Base-by-base conservation (phyloP, 495 filamentous ascomycete species). In the Lasiosphaeria hispida region DNA sequence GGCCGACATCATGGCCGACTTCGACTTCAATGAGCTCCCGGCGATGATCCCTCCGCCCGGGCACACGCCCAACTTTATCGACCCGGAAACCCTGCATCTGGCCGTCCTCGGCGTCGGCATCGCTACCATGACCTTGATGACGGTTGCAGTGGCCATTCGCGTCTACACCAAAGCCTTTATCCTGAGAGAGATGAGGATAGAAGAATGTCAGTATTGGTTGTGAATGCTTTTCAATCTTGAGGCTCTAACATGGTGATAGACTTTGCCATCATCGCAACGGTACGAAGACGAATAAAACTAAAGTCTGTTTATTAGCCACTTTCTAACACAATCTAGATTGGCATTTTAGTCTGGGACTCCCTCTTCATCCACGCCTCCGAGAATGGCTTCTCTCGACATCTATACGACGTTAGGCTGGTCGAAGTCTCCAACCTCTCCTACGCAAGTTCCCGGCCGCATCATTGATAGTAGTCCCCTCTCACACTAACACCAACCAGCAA, bases 31-130 rank as follows among this genome's bases (percentile, higher is more conserved):
- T 13, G 19, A 55, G 56, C 55, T 65, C 44, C 44, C 69, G 56
- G 60, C 61, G 34, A 64, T 69, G 64, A 6, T 33, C n/a, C 66
- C 66, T 10, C 66, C 66, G n/a, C 53, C 58, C 13, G 66, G 66
- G 11, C 35, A 42, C 10, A 34, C 15, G 13, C 35, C 61, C 11
- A 64, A 69, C 40, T 67, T 67, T 45, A 58, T 49, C 39, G 33
- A 66, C 42, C 66, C 66, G 3, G 55, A 57, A 33, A 55, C 55
- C 4, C 19, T 66, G 52, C 61, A 66, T 39, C 48, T 51, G 15
- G 10, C 52, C 2, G 57, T 65, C 1, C 48, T 68, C 14, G 57
- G 44, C 9, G 58, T 63, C 19, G 65, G 43, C 7, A 54, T 68
- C 9, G 47, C 54, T 8, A 66, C 48, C 6, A 66, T 66, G 57